Evolutionary conservation across 441 rosid genomes (phyloP).

Genomic region (Erodium texanum): DNA sequence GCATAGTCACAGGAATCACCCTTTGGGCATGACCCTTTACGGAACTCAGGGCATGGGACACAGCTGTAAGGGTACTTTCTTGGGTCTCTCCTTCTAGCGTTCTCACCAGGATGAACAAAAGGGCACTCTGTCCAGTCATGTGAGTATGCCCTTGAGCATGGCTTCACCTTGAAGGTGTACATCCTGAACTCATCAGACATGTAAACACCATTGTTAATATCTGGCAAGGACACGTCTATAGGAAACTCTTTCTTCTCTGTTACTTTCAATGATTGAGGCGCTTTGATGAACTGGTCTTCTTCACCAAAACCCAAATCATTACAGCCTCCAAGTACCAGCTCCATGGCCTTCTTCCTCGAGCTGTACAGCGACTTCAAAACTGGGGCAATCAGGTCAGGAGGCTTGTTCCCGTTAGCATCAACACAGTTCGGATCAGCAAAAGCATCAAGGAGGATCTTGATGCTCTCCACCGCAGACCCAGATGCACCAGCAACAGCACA

Average conservation of each 20-base stretch:
- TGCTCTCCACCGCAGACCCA: conserved; percentile 31
- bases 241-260: conserved; percentile 57
- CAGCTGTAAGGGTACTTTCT: conserved; percentile 60
- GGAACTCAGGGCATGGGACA: conserved; percentile 66
- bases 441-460: conserved; percentile 37
- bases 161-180: conserved; percentile 62
- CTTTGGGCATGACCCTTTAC: conserved; percentile 56
- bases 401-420: conserved; percentile 43
- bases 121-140: conserved; percentile 79
- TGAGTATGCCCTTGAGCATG: conserved; percentile 67
- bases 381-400: conserved; percentile 38
- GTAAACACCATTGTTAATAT: conserved; percentile 51
- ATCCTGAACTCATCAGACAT: conserved; percentile 63
- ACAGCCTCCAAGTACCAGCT: conserved; percentile 30
- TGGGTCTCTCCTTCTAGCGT: conserved; percentile 71
- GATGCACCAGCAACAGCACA: conserved; percentile 57
- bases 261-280: conserved; percentile 30
- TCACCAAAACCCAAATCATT: conserved; percentile 19
- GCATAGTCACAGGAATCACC: conserved; percentile 64
- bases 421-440: conserved; percentile 35
- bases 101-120: conserved; percentile 68
- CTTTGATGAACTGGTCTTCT: conserved; percentile 25
- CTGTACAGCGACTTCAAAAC: conserved; percentile 28
- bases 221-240: conserved; percentile 46
- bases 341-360: conserved; percentile 39